phyloP scores from a whole-genome alignment of 352 stramenopile species.

The Phytophthora boehmeriae region DNA sequence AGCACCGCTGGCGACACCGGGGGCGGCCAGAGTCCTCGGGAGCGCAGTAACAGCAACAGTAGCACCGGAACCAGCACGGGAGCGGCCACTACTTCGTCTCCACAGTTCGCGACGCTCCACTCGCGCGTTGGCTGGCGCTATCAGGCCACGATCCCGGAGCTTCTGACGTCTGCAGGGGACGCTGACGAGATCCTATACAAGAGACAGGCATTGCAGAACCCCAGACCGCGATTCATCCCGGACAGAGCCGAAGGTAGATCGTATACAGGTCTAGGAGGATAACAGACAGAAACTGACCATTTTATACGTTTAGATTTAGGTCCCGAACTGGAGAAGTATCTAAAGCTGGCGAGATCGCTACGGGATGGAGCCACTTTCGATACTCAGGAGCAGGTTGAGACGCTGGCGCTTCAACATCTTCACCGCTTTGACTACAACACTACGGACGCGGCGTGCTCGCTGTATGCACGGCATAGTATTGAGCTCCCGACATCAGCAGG shows the following conservation, averaged over 20 bases:
- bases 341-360: constrained; percentile 75
- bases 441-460: constrained; percentile 73
- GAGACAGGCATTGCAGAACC: constrained; percentile 37
- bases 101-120: constrained; percentile 73
- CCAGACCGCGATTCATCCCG: constrained; percentile 44
- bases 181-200: constrained; percentile 31
- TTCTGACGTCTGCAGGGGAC: constrained; percentile 31
- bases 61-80: constrained; percentile 18
- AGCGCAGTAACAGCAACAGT: constrained; percentile 35
- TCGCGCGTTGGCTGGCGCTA: constrained; percentile 84
- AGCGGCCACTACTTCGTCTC: constrained; percentile 3
- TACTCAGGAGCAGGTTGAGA: constrained; percentile 72
- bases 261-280: too few species aligned
- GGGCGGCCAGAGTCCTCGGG: constrained; percentile 15
- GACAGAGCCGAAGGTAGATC: constrained; percentile 58
- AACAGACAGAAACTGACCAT: too few species aligned
- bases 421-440: constrained; percentile 86
- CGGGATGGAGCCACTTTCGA: constrained; percentile 84
- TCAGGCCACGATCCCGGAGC: constrained; percentile 72
- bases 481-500: constrained; percentile 52
- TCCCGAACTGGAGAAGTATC: constrained; percentile 75
- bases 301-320: constrained; percentile 46
- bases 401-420: constrained; percentile 75
- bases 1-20: constrained; percentile 19
- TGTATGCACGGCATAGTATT: constrained; percentile 86